Conservation (phyloP, 345 rosid species). For the Gossypium rotundifolium region DNA sequence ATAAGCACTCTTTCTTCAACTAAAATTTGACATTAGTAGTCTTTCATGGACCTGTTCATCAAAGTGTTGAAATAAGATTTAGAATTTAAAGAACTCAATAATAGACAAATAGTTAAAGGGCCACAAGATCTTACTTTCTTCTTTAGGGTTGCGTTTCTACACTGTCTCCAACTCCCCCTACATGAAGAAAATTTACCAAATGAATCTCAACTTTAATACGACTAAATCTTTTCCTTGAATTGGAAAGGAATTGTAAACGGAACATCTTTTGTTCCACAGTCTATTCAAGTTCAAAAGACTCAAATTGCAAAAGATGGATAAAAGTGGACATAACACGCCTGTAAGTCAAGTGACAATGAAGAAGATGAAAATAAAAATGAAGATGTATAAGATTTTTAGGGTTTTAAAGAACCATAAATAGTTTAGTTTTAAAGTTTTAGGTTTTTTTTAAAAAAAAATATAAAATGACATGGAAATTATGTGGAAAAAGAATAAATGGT, state of each 20-base stretch:
- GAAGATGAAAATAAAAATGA: constrained; percentile 15
- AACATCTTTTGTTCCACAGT: too few species aligned
- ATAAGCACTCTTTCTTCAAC: constrained; percentile 59
- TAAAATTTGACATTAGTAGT: constrained; percentile 55
- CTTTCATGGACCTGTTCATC: constrained; percentile 27
- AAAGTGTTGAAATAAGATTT: background rate
- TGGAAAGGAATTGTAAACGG: background rate
- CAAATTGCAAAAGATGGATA: background rate
- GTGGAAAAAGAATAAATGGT: too few species aligned
- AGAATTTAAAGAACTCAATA: background rate
- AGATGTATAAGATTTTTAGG: too few species aligned
- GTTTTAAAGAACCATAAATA: too few species aligned
- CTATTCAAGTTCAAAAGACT: background rate
- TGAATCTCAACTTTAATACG: background rate
- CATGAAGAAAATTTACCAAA: constrained; percentile 2
- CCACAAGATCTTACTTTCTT: constrained; percentile 22
- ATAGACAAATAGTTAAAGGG: background rate
- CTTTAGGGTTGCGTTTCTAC: constrained; percentile 16
- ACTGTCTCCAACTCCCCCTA: constrained; percentile 28
- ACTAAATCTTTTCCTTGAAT: background rate
- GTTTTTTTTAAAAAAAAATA: too few species aligned
- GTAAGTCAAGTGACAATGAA: constrained; percentile 24
- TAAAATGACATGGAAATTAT: too few species aligned
- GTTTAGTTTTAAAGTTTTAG: too few species aligned
- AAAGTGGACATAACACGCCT: constrained; percentile 26